These are phyloP conservation scores for Venturia pyrina DNA, from an alignment of 2,329 filamentous ascomycete genomes.

Conservation along the genomic window DNA sequence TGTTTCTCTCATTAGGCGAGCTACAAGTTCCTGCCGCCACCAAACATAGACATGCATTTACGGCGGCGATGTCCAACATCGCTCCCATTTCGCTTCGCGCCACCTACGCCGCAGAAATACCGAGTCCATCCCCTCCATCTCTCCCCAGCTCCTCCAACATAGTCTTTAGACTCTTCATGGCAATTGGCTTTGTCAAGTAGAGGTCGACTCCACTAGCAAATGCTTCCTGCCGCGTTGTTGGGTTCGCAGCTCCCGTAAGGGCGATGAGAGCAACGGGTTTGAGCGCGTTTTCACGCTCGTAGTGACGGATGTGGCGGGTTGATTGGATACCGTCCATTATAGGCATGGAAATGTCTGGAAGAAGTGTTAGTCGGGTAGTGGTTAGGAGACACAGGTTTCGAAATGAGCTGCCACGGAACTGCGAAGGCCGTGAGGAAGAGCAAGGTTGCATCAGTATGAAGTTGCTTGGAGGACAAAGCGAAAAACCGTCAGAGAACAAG, in stretches of 20 bases:
- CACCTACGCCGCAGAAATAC: neutral
- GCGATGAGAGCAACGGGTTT: slow-evolving; percentile 17
- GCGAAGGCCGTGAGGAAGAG: too few relatives aligned
- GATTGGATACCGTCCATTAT: slow-evolving; percentile 41
- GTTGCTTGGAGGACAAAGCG: neutral
- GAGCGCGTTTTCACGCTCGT: slow-evolving; percentile 15
- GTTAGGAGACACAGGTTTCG: neutral
- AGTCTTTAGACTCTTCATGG: slow-evolving; percentile 19
- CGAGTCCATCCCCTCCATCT: neutral
- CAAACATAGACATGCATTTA: too few relatives aligned
- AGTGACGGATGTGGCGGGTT: slow-evolving; percentile 32
- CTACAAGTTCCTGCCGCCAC: too few relatives aligned
- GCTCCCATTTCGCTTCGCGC: neutral
- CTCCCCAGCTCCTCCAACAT: slow-evolving; percentile 4
- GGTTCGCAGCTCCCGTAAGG: slow-evolving; percentile 22
- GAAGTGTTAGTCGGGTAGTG: neutral
- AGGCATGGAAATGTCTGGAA: slow-evolving; percentile 42
- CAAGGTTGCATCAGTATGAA: neutral
- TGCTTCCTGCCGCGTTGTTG: slow-evolving; percentile 20
- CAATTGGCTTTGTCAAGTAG: slow-evolving; percentile 25
- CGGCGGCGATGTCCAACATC: neutral
- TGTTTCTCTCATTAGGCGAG: too few relatives aligned
- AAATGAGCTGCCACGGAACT: neutral
- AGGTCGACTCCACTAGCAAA: slow-evolving; percentile 22
- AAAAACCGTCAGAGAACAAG: neutral